Evolutionary conservation across 768 basidiomycete species (phyloP).

Genomic region (Podaxis rugospora): DNA sequence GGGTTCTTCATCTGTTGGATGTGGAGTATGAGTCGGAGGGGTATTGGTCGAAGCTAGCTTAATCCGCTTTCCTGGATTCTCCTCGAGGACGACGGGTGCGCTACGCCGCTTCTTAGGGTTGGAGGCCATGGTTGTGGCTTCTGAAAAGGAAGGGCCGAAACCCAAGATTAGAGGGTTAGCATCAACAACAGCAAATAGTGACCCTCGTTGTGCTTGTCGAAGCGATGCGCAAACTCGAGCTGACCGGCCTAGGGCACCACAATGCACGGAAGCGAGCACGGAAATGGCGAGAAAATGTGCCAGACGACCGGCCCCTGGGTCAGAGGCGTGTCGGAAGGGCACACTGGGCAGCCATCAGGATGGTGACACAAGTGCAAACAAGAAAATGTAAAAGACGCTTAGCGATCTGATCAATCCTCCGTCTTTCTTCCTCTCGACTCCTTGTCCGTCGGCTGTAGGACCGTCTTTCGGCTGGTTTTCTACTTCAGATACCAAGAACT

Average conservation of each 20-base stretch:
- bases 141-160: background rate
- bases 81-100: background rate
- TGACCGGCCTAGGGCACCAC: background rate
- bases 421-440: constrained; percentile 18
- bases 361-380: constrained; percentile 28
- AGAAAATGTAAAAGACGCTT: constrained; percentile 21
- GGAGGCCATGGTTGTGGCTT: background rate
- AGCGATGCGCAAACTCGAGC: background rate
- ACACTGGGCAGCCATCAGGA: constrained; percentile 1
- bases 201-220: background rate
- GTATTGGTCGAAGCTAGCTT: background rate
- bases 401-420: constrained; percentile 21
- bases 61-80: constrained; percentile 1
- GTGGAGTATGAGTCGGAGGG: background rate
- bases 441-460: constrained; percentile 15
- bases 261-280: background rate
- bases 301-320: background rate
- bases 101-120: constrained; percentile 2
- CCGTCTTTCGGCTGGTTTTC: constrained; percentile 24
- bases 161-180: background rate
- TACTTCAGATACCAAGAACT: constrained; percentile 23
- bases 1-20: background rate
- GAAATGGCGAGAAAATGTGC: background rate
- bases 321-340: constrained; percentile 1
- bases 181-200: constrained; percentile 1